Evolutionary conservation across 495 filamentous ascomycete species (phyloP), one percentile per base, ranked within the genome.

Genomic region (Penicillium desertorum): DNA sequence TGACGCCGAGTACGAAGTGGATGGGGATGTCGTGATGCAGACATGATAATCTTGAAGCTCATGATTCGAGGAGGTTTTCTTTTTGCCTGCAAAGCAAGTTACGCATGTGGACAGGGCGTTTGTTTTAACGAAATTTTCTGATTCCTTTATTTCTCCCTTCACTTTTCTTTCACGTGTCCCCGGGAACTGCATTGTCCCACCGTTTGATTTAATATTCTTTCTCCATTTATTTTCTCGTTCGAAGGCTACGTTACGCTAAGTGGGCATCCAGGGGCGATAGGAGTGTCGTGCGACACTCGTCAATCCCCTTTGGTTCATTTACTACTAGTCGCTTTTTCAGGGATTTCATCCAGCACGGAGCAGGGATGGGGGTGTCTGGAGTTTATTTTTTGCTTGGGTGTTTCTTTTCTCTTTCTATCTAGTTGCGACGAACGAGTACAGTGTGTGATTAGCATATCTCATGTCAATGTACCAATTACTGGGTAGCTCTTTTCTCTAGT

Each of bases 1-100:
- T 22, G 75, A 69, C 41, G 66, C 54, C 36, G 66, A 69, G 39
- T 69, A 65, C 30, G 66, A 78, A 48, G 58, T 70, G 17, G 75
- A 76, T 45, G 71, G 70, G 12, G 71, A 76, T 58, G 64, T 70
- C 34, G 69, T 69, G 27, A 76, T 74, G 73, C 69, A 72, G 54
- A 65, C 66, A 62, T 74, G 60, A 73, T 55, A 36, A 52, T 41
- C 51, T 22, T 45, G 20, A n/a, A 42, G 56, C 25, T 55, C 41
- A 59, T 42, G 56, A 45, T 43, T 48, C 19, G 22, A 39, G 52
- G 41, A 45, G 16, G 45, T 14, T 22, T n/a, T 27, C 27, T 56
- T 57, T 50, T 42, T 47, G 32, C 49, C 48, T 52, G 57, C 41
- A 32, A 58, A 41, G 56, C 45, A 43, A 53, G 52, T 36, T 54